Evolutionary conservation across 2,329 filamentous ascomycete species (phyloP).

Genomic region (Penicillium oxalicum): DNA sequence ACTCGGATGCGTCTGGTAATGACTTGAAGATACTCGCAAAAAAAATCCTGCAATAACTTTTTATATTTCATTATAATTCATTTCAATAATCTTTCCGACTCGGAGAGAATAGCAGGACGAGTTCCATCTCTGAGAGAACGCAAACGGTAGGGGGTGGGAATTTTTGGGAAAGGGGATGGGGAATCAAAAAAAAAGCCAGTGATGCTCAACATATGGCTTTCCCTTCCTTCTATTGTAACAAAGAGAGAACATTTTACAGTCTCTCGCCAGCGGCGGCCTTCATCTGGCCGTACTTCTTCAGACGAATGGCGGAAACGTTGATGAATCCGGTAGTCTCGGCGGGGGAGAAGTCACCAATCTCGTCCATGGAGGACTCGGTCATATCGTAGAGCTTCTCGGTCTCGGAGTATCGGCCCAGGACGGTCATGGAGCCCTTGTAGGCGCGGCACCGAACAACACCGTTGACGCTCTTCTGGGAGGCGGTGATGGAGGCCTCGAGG

Average conservation of each 20-base stretch:
- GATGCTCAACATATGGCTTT: constrained; percentile 19
- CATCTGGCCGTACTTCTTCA: constrained; percentile 43
- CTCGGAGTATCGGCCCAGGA: constrained; percentile 49
- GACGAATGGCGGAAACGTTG: constrained; percentile 28
- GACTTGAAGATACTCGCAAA: no score
- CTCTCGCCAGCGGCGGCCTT: constrained; percentile 34
- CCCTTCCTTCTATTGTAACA: neutral
- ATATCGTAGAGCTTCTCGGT: constrained; percentile 66
- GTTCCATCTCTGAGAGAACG: neutral
- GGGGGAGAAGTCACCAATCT: constrained; percentile 62
- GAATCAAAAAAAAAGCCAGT: constrained; percentile 11
- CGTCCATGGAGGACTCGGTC: constrained; percentile 64
- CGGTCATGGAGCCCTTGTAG: constrained; percentile 61
- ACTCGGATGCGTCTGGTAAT: no score
- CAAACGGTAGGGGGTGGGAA: constrained; percentile 3
- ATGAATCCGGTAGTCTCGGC: constrained; percentile 61
- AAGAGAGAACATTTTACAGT: constrained; percentile 16
- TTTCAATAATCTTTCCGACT: constrained; percentile 12
- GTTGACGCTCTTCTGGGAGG: constrained; percentile 46
- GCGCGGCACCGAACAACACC: constrained; percentile 56
- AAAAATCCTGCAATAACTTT: constrained; percentile 14
- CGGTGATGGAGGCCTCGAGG: constrained; percentile 46
- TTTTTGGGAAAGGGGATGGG: neutral
- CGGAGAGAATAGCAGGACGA: constrained; percentile 8
- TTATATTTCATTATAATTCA: constrained; percentile 25